Conservation (phyloP, 106 monocot genomes). For the Dioscorea zingiberensis region DNA sequence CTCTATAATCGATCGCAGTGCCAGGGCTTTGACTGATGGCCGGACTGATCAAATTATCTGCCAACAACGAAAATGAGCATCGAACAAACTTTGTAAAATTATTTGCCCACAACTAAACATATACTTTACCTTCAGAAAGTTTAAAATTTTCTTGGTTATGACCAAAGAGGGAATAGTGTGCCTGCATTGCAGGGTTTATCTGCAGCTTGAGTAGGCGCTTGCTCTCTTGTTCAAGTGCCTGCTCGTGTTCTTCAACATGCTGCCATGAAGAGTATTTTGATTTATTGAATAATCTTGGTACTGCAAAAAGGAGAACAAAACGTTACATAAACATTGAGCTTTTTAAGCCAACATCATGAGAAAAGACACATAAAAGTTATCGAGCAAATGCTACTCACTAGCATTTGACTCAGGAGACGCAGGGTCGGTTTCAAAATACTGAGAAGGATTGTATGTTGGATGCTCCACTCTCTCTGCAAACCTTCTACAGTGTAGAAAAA, state of each 20-base stretch:
- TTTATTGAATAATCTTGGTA: slow-evolving; percentile 8
- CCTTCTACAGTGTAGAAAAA: slow-evolving; percentile 19
- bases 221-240: slow-evolving; percentile 32
- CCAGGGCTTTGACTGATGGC: neutral
- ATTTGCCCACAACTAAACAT: neutral
- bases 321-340: neutral
- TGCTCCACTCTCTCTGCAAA: slow-evolving; percentile 14
- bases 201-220: slow-evolving; percentile 31
- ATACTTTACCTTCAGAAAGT: slow-evolving; percentile 14
- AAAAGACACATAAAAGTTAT: neutral
- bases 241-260: slow-evolving; percentile 31
- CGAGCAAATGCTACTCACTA: slow-evolving; percentile 10
- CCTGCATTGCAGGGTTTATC: slow-evolving; percentile 14
- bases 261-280: slow-evolving; percentile 18
- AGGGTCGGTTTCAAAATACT: slow-evolving; percentile 22
- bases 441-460: slow-evolving; percentile 18
- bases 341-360: neutral
- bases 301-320: slow-evolving; percentile 12
- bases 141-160: slow-evolving; percentile 17
- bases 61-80: neutral
- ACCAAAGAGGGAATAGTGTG: slow-evolving; percentile 3
- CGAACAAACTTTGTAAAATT: neutral
- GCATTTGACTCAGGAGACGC: slow-evolving; percentile 18
- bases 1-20: slow-evolving; percentile 1
- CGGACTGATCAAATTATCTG: slow-evolving; percentile 3